Evolutionary conservation across 73 alveolate species (phyloP), one percentile per base, ranked within the genome.

Genomic region (Breviolum minutum): DNA sequence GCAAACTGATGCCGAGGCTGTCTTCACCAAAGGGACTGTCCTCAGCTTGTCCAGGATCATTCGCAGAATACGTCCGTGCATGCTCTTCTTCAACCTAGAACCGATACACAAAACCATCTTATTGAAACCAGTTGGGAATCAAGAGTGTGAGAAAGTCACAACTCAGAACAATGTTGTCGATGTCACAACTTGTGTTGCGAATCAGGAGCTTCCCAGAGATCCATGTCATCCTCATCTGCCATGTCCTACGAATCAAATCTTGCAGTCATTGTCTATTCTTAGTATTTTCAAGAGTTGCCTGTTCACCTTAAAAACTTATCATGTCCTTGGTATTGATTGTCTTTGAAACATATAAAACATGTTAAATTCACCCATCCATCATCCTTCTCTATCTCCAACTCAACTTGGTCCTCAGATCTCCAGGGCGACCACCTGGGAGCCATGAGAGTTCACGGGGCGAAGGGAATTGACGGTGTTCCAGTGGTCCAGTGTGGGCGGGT

Each of bases 1-100:
- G 29, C 80, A 86, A 11, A n/a, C 94, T 86, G 80, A 86, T 86
- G 77, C 94, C 94, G 63, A 86, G 12, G 40, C 48, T 86, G 63
- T 63, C 79, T 61, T 84, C 93, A 27, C 63, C 94, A n/a, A 86
- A 86, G 63, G 94, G 94, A 79, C 14, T 86, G 94, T 86, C 94
- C 92, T 83, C 26, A 61, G 92, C 8, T 17, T 22, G 61, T 13
- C 2, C 48, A 73, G 54, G 54, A 19, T 73, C 40, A 19, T 12
- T 5, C 29, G 48, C 24, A 73, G 12, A 40, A 8, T 32, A 16
- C 26, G 64, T 8, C 87, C 63, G 54, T 40, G 54, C 54, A 40
- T 40, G 54, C 54, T 40, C 54, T 40, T 40, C 54, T 40, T 40
- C 54, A 40, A 40, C 54, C 3, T 0, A 40, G 54, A 40, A 40